Evolutionary conservation across 495 filamentous ascomycete genomes (phyloP).

Genomic region (Xylaria grammica): DNA sequence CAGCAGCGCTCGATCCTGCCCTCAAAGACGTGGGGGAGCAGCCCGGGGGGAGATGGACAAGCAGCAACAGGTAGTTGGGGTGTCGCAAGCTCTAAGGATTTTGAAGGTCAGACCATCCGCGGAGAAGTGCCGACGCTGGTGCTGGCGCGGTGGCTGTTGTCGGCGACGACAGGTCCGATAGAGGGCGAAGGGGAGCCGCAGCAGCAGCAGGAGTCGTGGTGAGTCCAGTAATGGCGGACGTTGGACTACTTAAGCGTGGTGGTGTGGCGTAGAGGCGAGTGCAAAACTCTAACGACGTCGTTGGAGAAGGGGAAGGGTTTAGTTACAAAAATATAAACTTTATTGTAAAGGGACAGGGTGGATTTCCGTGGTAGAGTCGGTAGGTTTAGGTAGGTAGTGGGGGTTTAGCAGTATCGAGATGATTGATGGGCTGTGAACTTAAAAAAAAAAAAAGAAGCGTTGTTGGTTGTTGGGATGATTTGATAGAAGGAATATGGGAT

Average conservation of each 20-base stretch:
- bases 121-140: slow-evolving; percentile 2
- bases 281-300: slow-evolving; percentile 3
- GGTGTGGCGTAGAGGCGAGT: no score
- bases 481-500: neutral
- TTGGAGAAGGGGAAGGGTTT: neutral
- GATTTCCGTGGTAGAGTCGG: neutral
- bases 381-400: neutral
- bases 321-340: neutral
- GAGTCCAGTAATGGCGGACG: no score
- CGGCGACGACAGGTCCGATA: slow-evolving; percentile 11
- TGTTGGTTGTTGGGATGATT: slow-evolving; percentile 5
- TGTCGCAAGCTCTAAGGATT: neutral
- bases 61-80: neutral
- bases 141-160: neutral
- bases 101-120: neutral
- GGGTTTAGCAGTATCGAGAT: no score
- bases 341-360: neutral
- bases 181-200: neutral
- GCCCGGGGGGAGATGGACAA: neutral
- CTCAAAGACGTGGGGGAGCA: neutral
- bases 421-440: slow-evolving; percentile 10
- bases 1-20: neutral
- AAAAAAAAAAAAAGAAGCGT: no score
- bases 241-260: no score
- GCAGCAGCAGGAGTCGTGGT: neutral